Evolutionary conservation across 306 rosid genomes (phyloP).

Genomic region (Vachellia collinsii): DNA sequence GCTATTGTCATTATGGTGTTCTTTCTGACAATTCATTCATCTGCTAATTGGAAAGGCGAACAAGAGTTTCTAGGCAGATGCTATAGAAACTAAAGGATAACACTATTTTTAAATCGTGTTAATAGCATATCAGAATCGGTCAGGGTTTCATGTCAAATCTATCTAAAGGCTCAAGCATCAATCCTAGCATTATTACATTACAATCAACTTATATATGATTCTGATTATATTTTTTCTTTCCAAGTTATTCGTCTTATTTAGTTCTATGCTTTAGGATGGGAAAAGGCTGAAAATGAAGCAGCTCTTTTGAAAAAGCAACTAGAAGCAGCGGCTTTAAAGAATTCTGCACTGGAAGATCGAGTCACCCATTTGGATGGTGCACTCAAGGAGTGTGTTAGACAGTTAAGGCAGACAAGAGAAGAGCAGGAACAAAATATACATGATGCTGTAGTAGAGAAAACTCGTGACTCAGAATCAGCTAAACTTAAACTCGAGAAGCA

Average conservation of each 20-base stretch:
- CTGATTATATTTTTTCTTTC: background rate
- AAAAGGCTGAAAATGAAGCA: conserved; percentile 92
- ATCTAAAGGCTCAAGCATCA: conserved; percentile 20
- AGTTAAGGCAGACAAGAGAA: conserved; percentile 90
- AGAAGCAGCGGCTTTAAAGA: conserved; percentile 61
- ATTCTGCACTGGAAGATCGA: conserved; percentile 71
- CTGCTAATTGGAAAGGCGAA: background rate
- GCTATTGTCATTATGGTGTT: background rate
- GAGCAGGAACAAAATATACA: conserved; percentile 71
- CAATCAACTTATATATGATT: conserved; percentile 1
- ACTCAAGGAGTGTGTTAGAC: conserved; percentile 94
- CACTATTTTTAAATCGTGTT: background rate
- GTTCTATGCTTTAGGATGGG: conserved; percentile 71
- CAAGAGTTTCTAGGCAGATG: conserved; percentile 13
- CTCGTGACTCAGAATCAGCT: conserved; percentile 68
- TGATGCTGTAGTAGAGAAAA: conserved; percentile 64
- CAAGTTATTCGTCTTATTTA: conserved; percentile 1
- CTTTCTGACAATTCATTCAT: background rate
- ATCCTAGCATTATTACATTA: background rate
- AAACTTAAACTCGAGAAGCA: conserved; percentile 71
- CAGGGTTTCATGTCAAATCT: conserved; percentile 17
- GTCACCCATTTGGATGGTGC: conserved; percentile 92
- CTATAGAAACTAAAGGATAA: background rate
- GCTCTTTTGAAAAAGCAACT: conserved; percentile 70
- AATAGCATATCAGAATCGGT: conserved; percentile 14